phyloP scores from a whole-genome alignment of 305 asterid genomes.

The Solanum hybrid region DNA sequence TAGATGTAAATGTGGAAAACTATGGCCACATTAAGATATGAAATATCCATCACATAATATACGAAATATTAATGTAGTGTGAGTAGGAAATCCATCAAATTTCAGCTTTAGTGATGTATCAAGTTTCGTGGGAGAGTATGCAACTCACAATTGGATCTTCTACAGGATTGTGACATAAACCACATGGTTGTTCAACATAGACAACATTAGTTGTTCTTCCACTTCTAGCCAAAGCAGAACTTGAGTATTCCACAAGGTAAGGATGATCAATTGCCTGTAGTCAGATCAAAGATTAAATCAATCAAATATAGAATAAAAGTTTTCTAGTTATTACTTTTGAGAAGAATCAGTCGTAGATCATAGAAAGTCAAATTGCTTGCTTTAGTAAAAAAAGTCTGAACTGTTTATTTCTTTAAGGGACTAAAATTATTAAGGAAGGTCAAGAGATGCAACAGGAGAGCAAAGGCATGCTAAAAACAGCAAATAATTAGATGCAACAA shows the following conservation, averaged over 20 bases:
- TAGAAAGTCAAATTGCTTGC: background rate
- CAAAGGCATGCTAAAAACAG: too few species aligned
- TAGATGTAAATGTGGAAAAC: too few species aligned
- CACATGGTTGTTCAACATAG: conserved; percentile 37
- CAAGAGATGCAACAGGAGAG: too few species aligned
- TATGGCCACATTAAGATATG: too few species aligned
- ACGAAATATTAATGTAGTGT: too few species aligned
- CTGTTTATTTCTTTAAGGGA: too few species aligned
- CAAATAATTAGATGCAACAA: too few species aligned
- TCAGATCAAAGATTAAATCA: background rate
- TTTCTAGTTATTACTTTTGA: background rate
- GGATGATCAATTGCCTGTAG: conserved; percentile 90
- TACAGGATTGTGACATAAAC: conserved; percentile 50
- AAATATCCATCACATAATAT: too few species aligned
- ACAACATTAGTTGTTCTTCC: conserved; percentile 1
- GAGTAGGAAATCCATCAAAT: too few species aligned
- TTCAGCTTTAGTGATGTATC: background rate
- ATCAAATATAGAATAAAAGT: background rate
- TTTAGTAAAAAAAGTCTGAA: background rate
- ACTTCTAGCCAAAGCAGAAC: background rate
- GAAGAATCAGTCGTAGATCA: background rate
- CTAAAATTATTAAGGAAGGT: too few species aligned
- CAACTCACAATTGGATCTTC: conserved; percentile 57
- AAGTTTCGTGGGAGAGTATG: background rate
- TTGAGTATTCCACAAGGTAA: conserved; percentile 78